Base-by-base conservation (phyloP, 2,329 filamentous ascomycete genomes). In the Sphaceloma murrayae region DNA sequence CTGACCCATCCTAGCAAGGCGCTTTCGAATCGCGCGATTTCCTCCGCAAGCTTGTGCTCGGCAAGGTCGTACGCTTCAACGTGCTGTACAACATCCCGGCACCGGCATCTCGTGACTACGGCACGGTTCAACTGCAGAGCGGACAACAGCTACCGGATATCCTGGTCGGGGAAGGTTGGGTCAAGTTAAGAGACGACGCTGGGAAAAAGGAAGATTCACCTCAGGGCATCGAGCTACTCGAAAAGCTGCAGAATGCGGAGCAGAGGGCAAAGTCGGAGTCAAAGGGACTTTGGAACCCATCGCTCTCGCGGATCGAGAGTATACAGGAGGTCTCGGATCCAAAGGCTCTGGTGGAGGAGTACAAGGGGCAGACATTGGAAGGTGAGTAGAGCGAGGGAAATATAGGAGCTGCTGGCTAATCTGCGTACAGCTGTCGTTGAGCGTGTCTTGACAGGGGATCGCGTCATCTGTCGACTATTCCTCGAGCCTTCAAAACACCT, bases 21-120 rank as follows among this genome's bases (percentile, higher is more conserved):
- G 87, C 85, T 47, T 98, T 95, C 65, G 82, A 91, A 65, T 94
- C 91, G 48, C 85, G 91, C 59, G 91, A 98, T 66, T 91, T 84
- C 62, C 75, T 98, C 49, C 83, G 91, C 57, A 80, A 82, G 53
- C 71, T 88, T 42, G 74, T 82, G 30, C 82, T 96, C 46, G 89
- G 89, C 59, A 94, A 94, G 65, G 75, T 80, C 19, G 73, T 98
- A 50, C 80, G 88, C 55, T 94, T 89, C 70, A 78, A 78, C 48
- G 73, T 94, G 32, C 73, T 88, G 43, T 96, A 98, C 68, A 85
- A 82, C 48, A 82, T 96, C 48, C 87, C 89, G 11, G 82, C 79
- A 45, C 60, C 62, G 53, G 49, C 48, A 3, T 82, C 85, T 51
- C 81, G 87, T 53, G 89, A 98, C 60, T 98, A 95, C 59, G 91